Conservation (phyloP, 192 early-diverging fungal genomes). For the Pecoramyces ruminantium region DNA sequence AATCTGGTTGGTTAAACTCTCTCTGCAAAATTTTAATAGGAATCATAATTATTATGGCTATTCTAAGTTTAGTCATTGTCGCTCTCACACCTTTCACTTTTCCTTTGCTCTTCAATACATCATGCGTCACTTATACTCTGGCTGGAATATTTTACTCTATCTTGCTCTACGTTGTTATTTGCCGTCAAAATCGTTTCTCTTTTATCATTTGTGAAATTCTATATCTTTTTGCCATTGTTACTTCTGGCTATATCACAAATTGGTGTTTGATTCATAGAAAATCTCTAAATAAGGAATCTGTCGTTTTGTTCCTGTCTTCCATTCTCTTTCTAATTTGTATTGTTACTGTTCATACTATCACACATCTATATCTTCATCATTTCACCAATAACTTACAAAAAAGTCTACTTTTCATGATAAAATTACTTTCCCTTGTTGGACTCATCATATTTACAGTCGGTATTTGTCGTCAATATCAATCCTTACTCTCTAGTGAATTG, state of each 20-base stretch:
- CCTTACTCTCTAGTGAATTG: not conserved
- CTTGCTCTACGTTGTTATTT: not conserved
- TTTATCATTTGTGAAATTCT: not conserved
- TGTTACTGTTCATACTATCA: not conserved
- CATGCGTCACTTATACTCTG: not conserved
- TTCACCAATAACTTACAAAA: not conserved
- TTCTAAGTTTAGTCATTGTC: not conserved
- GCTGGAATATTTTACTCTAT: not conserved
- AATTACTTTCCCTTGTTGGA: not conserved
- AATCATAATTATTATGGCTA: not conserved
- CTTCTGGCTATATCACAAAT: not conserved
- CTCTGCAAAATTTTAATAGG: not conserved
- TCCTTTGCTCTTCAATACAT: not conserved
- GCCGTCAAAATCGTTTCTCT: not conserved
- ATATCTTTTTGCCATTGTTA: not conserved
- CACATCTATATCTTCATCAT: not conserved
- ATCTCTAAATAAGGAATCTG: not conserved
- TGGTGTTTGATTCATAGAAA: not conserved
- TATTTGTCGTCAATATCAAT: not conserved
- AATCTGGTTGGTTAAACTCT: not conserved
- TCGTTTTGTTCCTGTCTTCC: not conserved
- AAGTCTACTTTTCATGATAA: not conserved
- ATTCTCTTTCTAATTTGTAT: not conserved
- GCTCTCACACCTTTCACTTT: not conserved
- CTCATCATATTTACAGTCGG: not conserved